Conservation (phyloP, 352 stramenopile species). For the Globisporangium canariense region DNA sequence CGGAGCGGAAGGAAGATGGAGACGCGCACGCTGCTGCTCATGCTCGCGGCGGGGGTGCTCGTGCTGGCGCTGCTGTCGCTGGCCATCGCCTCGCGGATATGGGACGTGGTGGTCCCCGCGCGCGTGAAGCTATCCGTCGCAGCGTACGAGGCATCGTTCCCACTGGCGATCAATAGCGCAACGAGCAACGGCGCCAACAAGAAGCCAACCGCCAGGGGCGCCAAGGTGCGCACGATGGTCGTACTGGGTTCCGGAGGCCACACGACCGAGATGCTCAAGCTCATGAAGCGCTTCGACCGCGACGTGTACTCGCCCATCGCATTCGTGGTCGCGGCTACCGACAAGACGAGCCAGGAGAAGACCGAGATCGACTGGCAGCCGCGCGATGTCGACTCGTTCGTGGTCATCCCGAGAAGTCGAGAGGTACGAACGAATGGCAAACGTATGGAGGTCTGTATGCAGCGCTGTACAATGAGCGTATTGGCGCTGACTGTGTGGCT, state of each 20-base stretch:
- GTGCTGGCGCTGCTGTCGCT: slow-evolving; percentile 11
- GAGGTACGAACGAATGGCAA: slow-evolving; percentile 48
- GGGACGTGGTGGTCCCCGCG: slow-evolving; percentile 9
- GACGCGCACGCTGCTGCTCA: not conserved
- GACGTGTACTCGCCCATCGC: slow-evolving; percentile 81
- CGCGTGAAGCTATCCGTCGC: slow-evolving; percentile 13
- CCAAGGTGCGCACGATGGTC: slow-evolving; percentile 59
- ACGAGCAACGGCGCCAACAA: not conserved
- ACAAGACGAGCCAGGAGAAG: slow-evolving; percentile 88
- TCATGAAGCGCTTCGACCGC: slow-evolving; percentile 83
- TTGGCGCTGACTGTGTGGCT: not conserved
- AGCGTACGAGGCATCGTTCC: slow-evolving; percentile 8
- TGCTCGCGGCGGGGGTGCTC: slow-evolving; percentile 4
- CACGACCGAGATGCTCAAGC: slow-evolving; percentile 94
- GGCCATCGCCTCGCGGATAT: slow-evolving; percentile 13
- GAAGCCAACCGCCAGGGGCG: not conserved
- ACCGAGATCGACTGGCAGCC: slow-evolving; percentile 67
- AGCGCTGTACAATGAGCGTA: not conserved
- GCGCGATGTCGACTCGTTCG: slow-evolving; percentile 42
- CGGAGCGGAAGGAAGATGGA: not conserved
- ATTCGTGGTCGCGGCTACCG: slow-evolving; percentile 89
- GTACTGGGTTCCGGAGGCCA: slow-evolving; percentile 88
- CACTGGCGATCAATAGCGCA: not conserved
- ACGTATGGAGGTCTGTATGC: not conserved
- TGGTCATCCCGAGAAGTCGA: slow-evolving; percentile 87